These are phyloP conservation scores for Decorospora gaudefroyi DNA, from an alignment of 2,329 filamentous ascomycete genomes.

Conservation along the genomic window DNA sequence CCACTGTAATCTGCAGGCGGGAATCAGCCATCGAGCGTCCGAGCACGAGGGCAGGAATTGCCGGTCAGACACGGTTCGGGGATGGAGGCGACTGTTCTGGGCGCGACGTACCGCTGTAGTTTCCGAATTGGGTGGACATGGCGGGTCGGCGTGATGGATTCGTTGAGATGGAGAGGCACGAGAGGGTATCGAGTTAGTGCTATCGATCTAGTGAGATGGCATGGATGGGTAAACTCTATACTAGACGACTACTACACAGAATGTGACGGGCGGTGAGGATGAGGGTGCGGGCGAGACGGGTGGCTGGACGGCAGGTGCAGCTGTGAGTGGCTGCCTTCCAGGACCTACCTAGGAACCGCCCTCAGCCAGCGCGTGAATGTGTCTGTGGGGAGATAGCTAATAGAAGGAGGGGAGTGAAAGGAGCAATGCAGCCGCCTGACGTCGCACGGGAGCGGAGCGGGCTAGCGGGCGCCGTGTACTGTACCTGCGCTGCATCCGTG, in stretches of 20 bases:
- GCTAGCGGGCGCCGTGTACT: slow-evolving; percentile 15
- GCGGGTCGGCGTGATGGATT: slow-evolving; percentile 16
- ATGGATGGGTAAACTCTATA: no score
- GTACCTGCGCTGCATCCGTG: slow-evolving; percentile 36
- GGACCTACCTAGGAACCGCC: no score
- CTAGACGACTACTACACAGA: no score
- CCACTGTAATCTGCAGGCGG: slow-evolving; percentile 45
- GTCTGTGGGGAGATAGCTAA: no score
- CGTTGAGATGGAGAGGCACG: slow-evolving; percentile 11
- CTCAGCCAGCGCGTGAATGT: no score
- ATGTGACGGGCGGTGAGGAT: slow-evolving; percentile 7
- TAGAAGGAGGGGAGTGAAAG: no score
- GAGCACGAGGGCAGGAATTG: slow-evolving; percentile 20
- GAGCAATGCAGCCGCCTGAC: slow-evolving; percentile 22
- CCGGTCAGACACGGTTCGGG: slow-evolving; percentile 23
- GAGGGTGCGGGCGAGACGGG: slow-evolving; percentile 5
- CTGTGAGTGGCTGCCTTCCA: no score
- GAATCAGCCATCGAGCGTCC: slow-evolving; percentile 21
- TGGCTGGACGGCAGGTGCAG: no score
- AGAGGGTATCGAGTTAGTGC: not conserved
- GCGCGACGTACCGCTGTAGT: slow-evolving; percentile 36
- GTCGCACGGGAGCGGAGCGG: slow-evolving; percentile 26
- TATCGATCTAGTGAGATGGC: no score
- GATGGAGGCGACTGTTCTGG: slow-evolving; percentile 15
- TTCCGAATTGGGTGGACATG: slow-evolving; percentile 43